Base-by-base conservation (phyloP, 257 asterid genomes). In the Thymus mandschuricus region DNA sequence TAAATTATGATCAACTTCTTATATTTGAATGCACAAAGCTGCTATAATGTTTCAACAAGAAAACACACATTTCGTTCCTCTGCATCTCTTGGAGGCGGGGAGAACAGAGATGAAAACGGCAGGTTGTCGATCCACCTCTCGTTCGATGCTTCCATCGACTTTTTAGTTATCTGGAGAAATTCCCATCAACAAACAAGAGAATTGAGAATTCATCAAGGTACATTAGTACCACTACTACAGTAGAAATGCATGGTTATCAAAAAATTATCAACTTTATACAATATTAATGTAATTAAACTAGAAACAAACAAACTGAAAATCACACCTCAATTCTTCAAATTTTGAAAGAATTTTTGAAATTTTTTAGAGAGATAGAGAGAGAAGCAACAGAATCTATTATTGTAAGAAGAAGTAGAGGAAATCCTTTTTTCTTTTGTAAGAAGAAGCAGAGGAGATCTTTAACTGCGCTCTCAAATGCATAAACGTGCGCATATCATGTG, bases 121-220 rank as follows among this genome's bases (percentile, higher is more conserved):
- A 89, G 81, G 66, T 90, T 80, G 43, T 89, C 93, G 34, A 85
- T 92, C 97, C 97, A 92, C 82, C 87, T 89, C 83, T 83, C 90
- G 59, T 76, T 79, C 74, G 87, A 80, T 82, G 84, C 78, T 62
- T 87, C 92, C 96, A 87, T 87, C 11, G 35, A 35, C 70, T 78
- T 73, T 78, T 69, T 73, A 38, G 3, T 6, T 76, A 82, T 81
- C 62, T 28, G 59, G 69, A 66, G 60, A 76, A 86, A 61, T 67
- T 45, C 57, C 52, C 74, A 73, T 64, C 74, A 72, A 77, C 44
- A 70, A 80, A 43, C 44, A 38, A 38, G 6, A 38, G 44, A 3
- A 38, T 3, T 6, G 67, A 77, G 68, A 81, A 77, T 70, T 76
- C 72, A 64, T 69, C 59, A 85, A 60, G 71, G 75, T 62, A 78